Evolutionary conservation across 345 rosid genomes (phyloP).

Genomic region (Populus euphratica): DNA sequence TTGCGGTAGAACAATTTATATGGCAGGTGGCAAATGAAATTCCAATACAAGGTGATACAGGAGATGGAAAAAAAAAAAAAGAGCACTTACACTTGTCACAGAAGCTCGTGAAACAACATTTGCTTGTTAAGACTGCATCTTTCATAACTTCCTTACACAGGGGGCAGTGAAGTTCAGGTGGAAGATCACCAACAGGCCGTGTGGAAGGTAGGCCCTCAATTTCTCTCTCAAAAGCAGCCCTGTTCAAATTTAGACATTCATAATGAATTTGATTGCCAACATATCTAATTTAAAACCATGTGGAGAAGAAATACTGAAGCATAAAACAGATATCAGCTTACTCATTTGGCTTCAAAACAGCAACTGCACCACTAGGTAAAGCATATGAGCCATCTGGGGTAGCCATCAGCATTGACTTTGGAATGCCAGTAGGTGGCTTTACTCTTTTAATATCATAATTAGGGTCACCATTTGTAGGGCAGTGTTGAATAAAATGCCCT

Average conservation of each 20-base stretch:
- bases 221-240: conserved; percentile 98
- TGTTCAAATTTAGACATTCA: conserved; percentile 20
- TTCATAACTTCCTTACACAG: conserved; percentile 86
- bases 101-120: conserved; percentile 82
- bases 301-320: not conserved
- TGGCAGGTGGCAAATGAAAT: not conserved
- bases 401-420: conserved; percentile 95
- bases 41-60: not conserved
- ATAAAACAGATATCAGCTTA: conserved; percentile 29
- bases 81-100: conserved; percentile 72
- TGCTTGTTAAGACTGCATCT: conserved; percentile 93
- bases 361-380: conserved; percentile 94
- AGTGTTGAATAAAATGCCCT: conserved; percentile 99
- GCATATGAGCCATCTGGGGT: conserved; percentile 97
- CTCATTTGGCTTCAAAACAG: conserved; percentile 95
- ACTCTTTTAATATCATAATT: conserved; percentile 81
- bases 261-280: not conserved
- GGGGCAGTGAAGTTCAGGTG: conserved; percentile 94
- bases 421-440: conserved; percentile 94
- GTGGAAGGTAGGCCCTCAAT: conserved; percentile 92
- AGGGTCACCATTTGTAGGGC: conserved; percentile 98
- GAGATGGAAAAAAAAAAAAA: not conserved
- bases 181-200: conserved; percentile 88
- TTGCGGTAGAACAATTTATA: not conserved
- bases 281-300: not conserved